phyloP scores from a whole-genome alignment of 352 stramenopile species.

The Phytophthora aleatoria region DNA sequence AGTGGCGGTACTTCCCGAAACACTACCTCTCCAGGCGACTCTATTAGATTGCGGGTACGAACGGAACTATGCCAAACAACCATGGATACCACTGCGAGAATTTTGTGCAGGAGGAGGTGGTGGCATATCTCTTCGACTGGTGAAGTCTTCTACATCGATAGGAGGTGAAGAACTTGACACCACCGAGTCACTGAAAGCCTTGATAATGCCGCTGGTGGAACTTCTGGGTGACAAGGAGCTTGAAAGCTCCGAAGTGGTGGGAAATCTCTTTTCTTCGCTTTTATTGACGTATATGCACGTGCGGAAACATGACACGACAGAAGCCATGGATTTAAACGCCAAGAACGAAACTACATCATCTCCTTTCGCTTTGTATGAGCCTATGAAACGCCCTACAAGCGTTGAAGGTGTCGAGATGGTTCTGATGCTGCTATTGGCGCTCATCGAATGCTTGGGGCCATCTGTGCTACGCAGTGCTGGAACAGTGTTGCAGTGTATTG shows the following conservation, averaged over 20 bases:
- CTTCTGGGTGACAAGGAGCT: slow-evolving; percentile 68
- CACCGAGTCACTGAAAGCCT: slow-evolving; percentile 33
- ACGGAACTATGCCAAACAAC: slow-evolving; percentile 17
- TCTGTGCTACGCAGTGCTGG: slow-evolving; percentile 74
- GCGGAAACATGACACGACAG: slow-evolving; percentile 29
- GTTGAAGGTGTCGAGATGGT: slow-evolving; percentile 56
- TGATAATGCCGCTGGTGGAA: slow-evolving; percentile 56
- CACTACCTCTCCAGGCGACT: slow-evolving; percentile 37
- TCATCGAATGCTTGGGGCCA: slow-evolving; percentile 76
- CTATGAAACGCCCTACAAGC: slow-evolving; percentile 41
- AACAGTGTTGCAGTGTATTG: slow-evolving; percentile 71
- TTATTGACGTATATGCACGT: slow-evolving; percentile 82
- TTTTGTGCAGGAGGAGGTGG: slow-evolving; percentile 73
- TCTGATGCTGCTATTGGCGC: slow-evolving; percentile 61
- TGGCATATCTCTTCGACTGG: slow-evolving; percentile 51
- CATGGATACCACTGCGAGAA: slow-evolving; percentile 47
- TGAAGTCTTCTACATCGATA: slow-evolving; percentile 2
- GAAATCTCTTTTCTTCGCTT: slow-evolving; percentile 77
- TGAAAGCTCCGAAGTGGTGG: slow-evolving; percentile 65
- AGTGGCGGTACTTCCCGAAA: slow-evolving; percentile 56
- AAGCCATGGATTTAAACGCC: slow-evolving; percentile 1
- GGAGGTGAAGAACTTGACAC: slow-evolving; percentile 15
- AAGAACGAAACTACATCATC: slow-evolving; percentile 5
- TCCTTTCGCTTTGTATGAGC: slow-evolving; percentile 35
- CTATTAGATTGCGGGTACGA: slow-evolving; percentile 40